Evolutionary conservation across 306 rosid genomes (phyloP).

Genomic region (Mimosa bimucronata): DNA sequence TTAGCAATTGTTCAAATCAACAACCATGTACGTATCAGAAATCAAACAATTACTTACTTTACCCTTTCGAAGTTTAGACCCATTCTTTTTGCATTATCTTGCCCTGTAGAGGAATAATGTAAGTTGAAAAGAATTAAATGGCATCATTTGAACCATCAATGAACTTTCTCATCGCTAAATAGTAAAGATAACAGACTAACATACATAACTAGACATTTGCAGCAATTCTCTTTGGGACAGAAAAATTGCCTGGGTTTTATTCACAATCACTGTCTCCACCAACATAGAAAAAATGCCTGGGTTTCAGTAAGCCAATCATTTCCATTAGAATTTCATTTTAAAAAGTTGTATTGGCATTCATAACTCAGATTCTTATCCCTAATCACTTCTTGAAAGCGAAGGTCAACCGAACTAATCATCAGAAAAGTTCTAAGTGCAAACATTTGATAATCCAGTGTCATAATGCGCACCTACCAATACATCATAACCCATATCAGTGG

Average conservation of each 20-base stretch:
- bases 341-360: no score
- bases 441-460: no score
- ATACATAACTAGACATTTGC: background rate
- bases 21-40: no score
- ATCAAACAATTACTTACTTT: no score
- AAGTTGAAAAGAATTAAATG: constrained; percentile 33
- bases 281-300: background rate
- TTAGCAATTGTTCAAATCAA: background rate
- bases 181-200: background rate
- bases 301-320: no score
- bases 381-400: no score
- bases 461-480: no score
- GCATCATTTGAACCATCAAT: constrained; percentile 28
- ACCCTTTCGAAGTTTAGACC: constrained; percentile 90
- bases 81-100: constrained; percentile 90
- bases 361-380: no score
- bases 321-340: no score
- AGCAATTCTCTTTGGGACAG: background rate
- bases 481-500: no score
- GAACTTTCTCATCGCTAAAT: constrained; percentile 16
- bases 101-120: constrained; percentile 55
- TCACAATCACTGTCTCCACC: background rate
- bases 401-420: no score
- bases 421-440: no score
- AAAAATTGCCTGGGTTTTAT: background rate